phyloP scores from a whole-genome alignment of 2,329 filamentous ascomycete species.

The Colletotrichum sp. region DNA sequence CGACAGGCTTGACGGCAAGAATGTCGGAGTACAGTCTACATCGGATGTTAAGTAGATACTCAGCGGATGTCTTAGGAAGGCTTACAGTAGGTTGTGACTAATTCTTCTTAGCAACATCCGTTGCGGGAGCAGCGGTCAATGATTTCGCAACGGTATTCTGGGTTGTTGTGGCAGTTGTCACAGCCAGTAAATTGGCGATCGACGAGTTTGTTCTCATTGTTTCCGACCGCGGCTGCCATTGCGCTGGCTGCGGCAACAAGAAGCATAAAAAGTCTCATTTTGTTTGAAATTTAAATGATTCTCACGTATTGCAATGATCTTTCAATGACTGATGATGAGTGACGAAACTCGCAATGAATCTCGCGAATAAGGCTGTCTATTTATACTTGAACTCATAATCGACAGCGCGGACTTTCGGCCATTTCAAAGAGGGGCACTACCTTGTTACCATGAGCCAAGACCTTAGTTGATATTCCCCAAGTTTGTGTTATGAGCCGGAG shows the following conservation, averaged over 20 bases:
- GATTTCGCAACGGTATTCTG: not conserved
- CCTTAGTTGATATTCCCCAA: not conserved
- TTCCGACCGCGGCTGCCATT: not conserved
- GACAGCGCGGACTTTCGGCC: not conserved
- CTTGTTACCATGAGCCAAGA: not conserved
- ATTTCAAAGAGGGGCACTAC: too few relatives aligned
- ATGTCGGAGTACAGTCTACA: not conserved
- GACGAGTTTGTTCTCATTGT: not conserved
- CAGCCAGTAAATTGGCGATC: not conserved
- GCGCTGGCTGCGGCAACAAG: not conserved
- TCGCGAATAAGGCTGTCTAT: too few relatives aligned
- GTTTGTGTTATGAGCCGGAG: not conserved
- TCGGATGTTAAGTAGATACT: not conserved
- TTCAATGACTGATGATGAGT: too few relatives aligned
- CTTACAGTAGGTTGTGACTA: not conserved
- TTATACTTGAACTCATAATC: not conserved
- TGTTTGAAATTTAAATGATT: too few relatives aligned
- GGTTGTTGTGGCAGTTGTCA: not conserved
- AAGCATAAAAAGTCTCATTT: not conserved
- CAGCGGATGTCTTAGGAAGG: not conserved
- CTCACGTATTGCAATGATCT: too few relatives aligned
- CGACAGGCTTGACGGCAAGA: too few relatives aligned
- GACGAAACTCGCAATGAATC: too few relatives aligned
- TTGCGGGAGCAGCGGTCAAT: not conserved
- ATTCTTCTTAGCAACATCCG: not conserved